These are phyloP conservation scores for Neoscytalidium dimidiatum DNA, from an alignment of 2,329 filamentous ascomycete genomes.

Conservation along the genomic window DNA sequence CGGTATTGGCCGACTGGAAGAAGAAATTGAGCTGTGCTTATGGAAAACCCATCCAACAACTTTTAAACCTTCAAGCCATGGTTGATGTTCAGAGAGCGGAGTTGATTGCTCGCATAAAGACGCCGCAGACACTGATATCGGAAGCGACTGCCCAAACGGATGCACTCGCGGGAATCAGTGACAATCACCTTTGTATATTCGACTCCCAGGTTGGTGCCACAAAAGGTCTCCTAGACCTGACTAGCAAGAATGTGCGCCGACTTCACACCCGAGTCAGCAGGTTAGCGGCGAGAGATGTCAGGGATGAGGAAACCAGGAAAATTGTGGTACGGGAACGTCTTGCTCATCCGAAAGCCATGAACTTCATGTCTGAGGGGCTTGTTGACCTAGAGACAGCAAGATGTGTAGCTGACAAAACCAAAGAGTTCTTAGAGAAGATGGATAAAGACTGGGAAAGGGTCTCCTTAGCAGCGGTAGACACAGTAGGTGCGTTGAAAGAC, in stretches of 20 bases:
- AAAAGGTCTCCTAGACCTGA: background rate
- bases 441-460: background rate
- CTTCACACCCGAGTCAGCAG: background rate
- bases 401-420: conserved; percentile 25
- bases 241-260: background rate
- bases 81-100: background rate
- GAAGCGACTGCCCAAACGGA: background rate
- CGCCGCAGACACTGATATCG: background rate
- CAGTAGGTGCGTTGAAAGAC: background rate
- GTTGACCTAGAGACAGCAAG: conserved; percentile 65
- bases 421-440: background rate
- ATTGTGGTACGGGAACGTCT: background rate
- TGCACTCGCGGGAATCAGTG: background rate
- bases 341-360: background rate
- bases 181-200: background rate
- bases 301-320: background rate
- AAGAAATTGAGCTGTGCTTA: background rate
- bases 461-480: background rate
- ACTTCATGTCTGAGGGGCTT: conserved; percentile 63
- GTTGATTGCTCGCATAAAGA: background rate
- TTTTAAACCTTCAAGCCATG: background rate
- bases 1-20: background rate
- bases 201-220: background rate
- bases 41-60: background rate
- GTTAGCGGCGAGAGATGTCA: conserved; percentile 3